Percentiles rank a stretch among this genome's conserved stretches.
phyloP scores from a whole-genome alignment of 306 rosid genomes.

The Cicer cuneatum region DNA sequence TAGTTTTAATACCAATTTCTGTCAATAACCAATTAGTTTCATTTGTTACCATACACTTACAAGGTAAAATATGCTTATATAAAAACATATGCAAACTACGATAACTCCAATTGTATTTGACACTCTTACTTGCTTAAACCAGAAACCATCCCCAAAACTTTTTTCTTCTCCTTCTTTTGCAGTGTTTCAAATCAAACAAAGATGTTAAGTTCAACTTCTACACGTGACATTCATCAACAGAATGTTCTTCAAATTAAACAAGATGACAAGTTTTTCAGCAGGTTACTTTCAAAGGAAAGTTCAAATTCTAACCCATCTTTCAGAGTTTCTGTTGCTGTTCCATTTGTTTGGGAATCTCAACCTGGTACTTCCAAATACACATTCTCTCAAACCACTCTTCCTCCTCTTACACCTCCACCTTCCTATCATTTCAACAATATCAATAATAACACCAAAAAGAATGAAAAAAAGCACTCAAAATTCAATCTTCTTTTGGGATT shows the following conservation, averaged over 20 bases:
- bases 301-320: constrained; percentile 68
- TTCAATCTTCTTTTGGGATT: constrained; percentile 47
- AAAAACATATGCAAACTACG: constrained; percentile 28
- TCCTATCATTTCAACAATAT: constrained; percentile 51
- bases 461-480: constrained; percentile 54
- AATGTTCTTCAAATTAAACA: constrained; percentile 61
- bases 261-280: constrained; percentile 68
- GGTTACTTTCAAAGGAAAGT: constrained; percentile 70
- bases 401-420: constrained; percentile 93
- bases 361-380: constrained; percentile 83
- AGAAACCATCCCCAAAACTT: not conserved
- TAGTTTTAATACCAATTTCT: constrained; percentile 8
- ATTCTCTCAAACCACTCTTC: constrained; percentile 54
- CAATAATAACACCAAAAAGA: not conserved
- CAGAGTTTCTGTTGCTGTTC: constrained; percentile 65
- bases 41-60: not conserved
- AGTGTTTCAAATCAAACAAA: constrained; percentile 23
- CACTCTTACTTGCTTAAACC: constrained; percentile 8
- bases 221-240: constrained; percentile 45
- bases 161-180: constrained; percentile 4
- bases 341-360: constrained; percentile 83
- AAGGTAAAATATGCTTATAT: not conserved
- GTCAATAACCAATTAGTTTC: constrained; percentile 13
- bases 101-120: constrained; percentile 23
- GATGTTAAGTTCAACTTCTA: constrained; percentile 48